Conservation (phyloP, 2,329 filamentous ascomycete genomes). For the Cladosporium halotolerans region DNA sequence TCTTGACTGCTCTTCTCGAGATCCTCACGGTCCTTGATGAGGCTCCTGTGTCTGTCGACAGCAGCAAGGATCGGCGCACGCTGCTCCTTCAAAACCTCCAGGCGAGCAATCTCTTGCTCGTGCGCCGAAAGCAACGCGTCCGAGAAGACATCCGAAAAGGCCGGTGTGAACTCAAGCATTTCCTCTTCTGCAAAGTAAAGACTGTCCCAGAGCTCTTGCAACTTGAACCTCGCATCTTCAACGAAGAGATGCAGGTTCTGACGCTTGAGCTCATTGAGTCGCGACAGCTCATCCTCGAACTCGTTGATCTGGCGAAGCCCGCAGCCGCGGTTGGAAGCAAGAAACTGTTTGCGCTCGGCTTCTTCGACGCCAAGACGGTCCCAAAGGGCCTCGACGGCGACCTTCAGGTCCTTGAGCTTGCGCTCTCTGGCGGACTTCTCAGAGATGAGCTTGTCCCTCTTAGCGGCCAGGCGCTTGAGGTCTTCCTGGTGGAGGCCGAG, state of each 20-base stretch:
- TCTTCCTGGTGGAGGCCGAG: slow-evolving; percentile 88
- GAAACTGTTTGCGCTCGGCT: slow-evolving; percentile 73
- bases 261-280: slow-evolving; percentile 85
- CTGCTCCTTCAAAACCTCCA: slow-evolving; percentile 79
- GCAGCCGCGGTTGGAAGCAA: slow-evolving; percentile 82
- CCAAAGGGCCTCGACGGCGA: slow-evolving; percentile 81
- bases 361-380: slow-evolving; percentile 79
- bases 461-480: slow-evolving; percentile 62
- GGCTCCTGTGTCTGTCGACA: slow-evolving; percentile 73
- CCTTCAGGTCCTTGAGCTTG: slow-evolving; percentile 67
- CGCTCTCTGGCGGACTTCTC: slow-evolving; percentile 85
- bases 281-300: slow-evolving; percentile 81
- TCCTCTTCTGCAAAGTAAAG: slow-evolving; percentile 96
- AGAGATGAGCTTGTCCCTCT: slow-evolving; percentile 74
- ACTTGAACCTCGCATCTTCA: slow-evolving; percentile 81
- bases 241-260: slow-evolving; percentile 95
- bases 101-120: slow-evolving; percentile 77
- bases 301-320: slow-evolving; percentile 90
- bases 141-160: slow-evolving; percentile 86
- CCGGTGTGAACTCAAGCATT: slow-evolving; percentile 96
- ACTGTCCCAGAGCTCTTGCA: slow-evolving; percentile 92
- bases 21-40: slow-evolving; percentile 81
- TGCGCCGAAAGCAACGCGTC: slow-evolving; percentile 92
- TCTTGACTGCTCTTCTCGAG: slow-evolving; percentile 89
- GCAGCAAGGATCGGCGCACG: slow-evolving; percentile 75